These are phyloP conservation scores for Xylariales sp. DNA, from an alignment of 2,329 filamentous ascomycete species.

Conservation along the genomic window DNA sequence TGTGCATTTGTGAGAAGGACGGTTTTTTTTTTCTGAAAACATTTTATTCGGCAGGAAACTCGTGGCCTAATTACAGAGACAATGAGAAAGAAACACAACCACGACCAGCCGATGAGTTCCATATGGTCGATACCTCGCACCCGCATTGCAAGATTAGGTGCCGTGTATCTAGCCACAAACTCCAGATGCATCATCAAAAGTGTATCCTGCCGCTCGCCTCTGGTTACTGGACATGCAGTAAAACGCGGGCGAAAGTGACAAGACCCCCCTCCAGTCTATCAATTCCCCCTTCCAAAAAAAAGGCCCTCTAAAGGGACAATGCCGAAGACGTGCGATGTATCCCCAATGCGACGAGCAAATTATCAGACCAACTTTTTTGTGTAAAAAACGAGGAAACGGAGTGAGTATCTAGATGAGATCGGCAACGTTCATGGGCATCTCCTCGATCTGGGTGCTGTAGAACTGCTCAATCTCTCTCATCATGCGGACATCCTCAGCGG, in stretches of 20 bases:
- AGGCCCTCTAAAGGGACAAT: slow-evolving; percentile 14
- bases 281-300: slow-evolving; percentile 21
- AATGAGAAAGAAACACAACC: slow-evolving; percentile 20
- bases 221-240: slow-evolving; percentile 13
- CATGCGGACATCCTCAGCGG: slow-evolving; percentile 97
- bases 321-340: slow-evolving; percentile 18
- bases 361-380: slow-evolving; percentile 16
- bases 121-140: slow-evolving; percentile 19
- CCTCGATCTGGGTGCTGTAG: slow-evolving; percentile 99
- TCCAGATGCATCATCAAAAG: slow-evolving; percentile 26
- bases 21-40: slow-evolving; percentile 13
- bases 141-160: slow-evolving; percentile 23
- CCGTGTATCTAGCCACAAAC: slow-evolving; percentile 24
- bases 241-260: slow-evolving; percentile 12
- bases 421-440: slow-evolving; percentile 97
- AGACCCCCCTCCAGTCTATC: slow-evolving; percentile 18
- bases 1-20: too few relatives aligned
- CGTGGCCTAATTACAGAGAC: slow-evolving; percentile 25
- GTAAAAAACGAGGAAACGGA: slow-evolving; percentile 2
- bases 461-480: slow-evolving; percentile 99
- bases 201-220: slow-evolving; percentile 21
- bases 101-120: slow-evolving; percentile 21
- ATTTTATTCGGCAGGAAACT: slow-evolving; percentile 23
- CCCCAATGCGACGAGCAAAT: slow-evolving; percentile 15
- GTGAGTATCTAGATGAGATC: slow-evolving; percentile 61